Percentiles rank a stretch among this genome's conserved stretches.
Evolutionary conservation across 1,284 basidiomycete species (phyloP).

Genomic region (Austropuccinia psidii): DNA sequence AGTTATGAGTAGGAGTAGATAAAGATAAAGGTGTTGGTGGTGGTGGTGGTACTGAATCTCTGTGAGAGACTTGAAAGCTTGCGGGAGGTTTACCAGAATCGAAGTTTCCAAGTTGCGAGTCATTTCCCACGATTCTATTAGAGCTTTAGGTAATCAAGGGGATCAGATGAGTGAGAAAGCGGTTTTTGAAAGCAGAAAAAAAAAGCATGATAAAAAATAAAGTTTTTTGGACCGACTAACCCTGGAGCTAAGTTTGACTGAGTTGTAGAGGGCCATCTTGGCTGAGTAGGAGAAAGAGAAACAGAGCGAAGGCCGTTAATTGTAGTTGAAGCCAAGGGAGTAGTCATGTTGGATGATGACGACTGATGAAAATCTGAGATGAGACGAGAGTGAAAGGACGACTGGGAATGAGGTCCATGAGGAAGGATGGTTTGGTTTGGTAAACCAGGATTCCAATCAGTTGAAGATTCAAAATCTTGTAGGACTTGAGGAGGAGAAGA

Average conservation of each 20-base stretch:
- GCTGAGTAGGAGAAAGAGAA: background rate
- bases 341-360: background rate
- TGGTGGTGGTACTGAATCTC: background rate
- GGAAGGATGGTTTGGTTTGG: background rate
- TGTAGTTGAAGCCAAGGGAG: background rate
- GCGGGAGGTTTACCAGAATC: background rate
- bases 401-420: background rate
- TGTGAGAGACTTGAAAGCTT: background rate
- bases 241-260: slow-evolving; percentile 1
- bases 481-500: slow-evolving; percentile 17
- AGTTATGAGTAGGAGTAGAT: background rate
- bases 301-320: background rate
- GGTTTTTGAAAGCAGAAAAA: background rate
- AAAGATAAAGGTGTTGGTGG: background rate
- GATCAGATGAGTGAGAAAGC: background rate
- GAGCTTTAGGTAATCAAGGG: background rate
- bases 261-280: background rate
- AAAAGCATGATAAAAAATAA: background rate
- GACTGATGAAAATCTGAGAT: background rate
- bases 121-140: background rate
- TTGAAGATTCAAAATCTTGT: background rate
- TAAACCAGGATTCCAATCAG: background rate
- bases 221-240: background rate
- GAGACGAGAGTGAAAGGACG: background rate
- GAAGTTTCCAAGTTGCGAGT: background rate